These are phyloP conservation scores for Trichoderma endophyticum DNA, from an alignment of 2,329 filamentous ascomycete genomes.

Conservation along the genomic window DNA sequence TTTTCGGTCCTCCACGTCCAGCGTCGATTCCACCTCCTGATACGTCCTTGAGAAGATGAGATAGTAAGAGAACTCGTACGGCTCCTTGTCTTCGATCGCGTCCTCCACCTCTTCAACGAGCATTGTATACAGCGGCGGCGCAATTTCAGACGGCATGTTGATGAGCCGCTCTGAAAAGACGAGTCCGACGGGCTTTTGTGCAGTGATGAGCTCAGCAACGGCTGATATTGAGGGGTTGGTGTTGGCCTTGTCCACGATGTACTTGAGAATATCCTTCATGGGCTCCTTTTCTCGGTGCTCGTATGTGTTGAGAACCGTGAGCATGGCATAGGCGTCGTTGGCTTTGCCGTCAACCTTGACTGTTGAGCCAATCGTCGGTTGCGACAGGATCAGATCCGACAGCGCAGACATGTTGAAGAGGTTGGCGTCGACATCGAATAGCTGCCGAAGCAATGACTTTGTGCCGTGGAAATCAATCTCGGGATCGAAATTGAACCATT, in stretches of 20 bases:
- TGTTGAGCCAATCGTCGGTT: conserved; percentile 85
- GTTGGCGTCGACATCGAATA: conserved; percentile 83
- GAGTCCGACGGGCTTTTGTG: conserved; percentile 67
- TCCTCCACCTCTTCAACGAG: conserved; percentile 85
- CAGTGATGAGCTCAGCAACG: conserved; percentile 54
- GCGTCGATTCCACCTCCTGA: conserved; percentile 75
- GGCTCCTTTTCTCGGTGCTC: conserved; percentile 74
- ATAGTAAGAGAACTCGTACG: conserved; percentile 91
- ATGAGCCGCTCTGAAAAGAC: conserved; percentile 91
- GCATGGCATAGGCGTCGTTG: conserved; percentile 86
- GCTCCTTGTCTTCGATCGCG: conserved; percentile 85
- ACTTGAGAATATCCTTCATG: conserved; percentile 67
- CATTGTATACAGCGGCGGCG: conserved; percentile 93
- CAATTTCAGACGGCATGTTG: conserved; percentile 92
- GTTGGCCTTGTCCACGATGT: conserved; percentile 60
- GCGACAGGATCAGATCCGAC: conserved; percentile 80
- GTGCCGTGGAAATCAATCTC: conserved; percentile 92
- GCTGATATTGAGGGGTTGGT: conserved; percentile 54
- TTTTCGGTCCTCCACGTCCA: conserved; percentile 61
- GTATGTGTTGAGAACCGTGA: conserved; percentile 80
- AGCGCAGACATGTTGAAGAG: conserved; percentile 86
- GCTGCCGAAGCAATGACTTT: conserved; percentile 83
- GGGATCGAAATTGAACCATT: conserved; percentile 95
- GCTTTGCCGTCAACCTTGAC: conserved; percentile 97
- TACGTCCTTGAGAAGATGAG: conserved; percentile 91